Conservation (phyloP, 192 early-diverging fungal species). For the Globomyces pollinis-pini region DNA sequence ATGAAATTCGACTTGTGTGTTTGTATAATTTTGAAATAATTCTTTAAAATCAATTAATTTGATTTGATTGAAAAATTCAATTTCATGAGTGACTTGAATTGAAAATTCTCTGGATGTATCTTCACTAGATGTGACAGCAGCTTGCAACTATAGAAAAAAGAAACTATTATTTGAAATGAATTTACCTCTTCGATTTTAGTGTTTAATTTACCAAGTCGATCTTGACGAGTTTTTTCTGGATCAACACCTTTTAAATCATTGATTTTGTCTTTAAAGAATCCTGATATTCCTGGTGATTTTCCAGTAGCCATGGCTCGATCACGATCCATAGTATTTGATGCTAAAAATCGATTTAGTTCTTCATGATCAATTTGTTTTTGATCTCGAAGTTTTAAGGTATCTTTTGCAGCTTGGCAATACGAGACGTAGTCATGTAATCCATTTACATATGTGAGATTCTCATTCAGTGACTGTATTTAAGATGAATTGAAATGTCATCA, state of each 20-base stretch:
- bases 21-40: slow-evolving; percentile 62
- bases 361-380: slow-evolving; percentile 96
- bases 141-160: slow-evolving; percentile 56
- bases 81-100: slow-evolving; percentile 70
- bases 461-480: too few species aligned
- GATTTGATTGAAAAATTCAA: slow-evolving; percentile 69
- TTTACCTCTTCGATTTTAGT: slow-evolving; percentile 64
- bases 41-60: slow-evolving; percentile 78
- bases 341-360: slow-evolving; percentile 71
- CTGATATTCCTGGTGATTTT: slow-evolving; percentile 54
- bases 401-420: slow-evolving; percentile 71
- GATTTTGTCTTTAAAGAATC: slow-evolving; percentile 79
- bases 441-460: too few species aligned
- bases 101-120: slow-evolving; percentile 67
- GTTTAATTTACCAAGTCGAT: slow-evolving; percentile 68
- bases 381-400: slow-evolving; percentile 71
- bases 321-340: slow-evolving; percentile 62
- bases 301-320: slow-evolving; percentile 64
- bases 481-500: too few species aligned
- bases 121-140: slow-evolving; percentile 70
- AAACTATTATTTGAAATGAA: too few species aligned
- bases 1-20: slow-evolving; percentile 78
- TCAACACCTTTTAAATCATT: slow-evolving; percentile 85
- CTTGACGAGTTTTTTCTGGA: slow-evolving; percentile 69
- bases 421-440: slow-evolving; percentile 79